Conservation (phyloP, 768 basidiomycete genomes). For the Punctularia strigosozonata region DNA sequence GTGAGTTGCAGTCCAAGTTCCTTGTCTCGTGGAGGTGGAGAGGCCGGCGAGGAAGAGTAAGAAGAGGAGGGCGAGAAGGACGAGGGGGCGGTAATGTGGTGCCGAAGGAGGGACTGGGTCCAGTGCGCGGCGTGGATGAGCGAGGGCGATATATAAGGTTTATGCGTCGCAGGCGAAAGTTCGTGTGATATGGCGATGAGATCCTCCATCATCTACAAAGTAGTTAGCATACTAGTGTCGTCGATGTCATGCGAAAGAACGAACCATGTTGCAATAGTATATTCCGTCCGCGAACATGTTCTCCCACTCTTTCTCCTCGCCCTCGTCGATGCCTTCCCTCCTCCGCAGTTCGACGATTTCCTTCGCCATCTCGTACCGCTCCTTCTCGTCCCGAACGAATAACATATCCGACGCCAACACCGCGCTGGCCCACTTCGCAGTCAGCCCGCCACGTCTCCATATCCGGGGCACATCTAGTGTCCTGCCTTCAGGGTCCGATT, state of each 20-base stretch:
- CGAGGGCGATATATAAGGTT: constrained; percentile 54
- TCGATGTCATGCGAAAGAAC: constrained; percentile 10
- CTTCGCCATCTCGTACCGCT: constrained; percentile 70
- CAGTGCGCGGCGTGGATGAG: constrained; percentile 73
- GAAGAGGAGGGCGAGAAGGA: constrained; percentile 1
- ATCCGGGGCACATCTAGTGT: constrained; percentile 34
- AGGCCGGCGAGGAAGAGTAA: constrained; percentile 23
- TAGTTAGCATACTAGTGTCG: constrained; percentile 3
- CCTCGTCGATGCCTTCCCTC: constrained; percentile 24
- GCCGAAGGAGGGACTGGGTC: constrained; percentile 58
- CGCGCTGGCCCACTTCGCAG: constrained; percentile 61
- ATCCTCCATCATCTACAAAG: constrained; percentile 61
- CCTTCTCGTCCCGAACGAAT: constrained; percentile 68
- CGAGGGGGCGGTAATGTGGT: constrained; percentile 36
- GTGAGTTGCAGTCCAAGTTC: constrained; percentile 56
- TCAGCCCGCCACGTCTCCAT: constrained; percentile 68
- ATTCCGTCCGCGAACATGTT: constrained; percentile 67
- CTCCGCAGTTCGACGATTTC: constrained; percentile 66
- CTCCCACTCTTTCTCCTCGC: constrained; percentile 62
- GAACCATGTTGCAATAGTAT: constrained; percentile 80
- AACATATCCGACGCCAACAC: constrained; percentile 69
- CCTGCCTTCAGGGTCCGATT: constrained; percentile 1
- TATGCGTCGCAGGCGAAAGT: constrained; percentile 56
- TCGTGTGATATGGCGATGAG: constrained; percentile 65
- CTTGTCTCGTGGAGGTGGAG: constrained; percentile 29